Conservation (phyloP, 176 grass and related monocot genomes). For the Secale cereale region DNA sequence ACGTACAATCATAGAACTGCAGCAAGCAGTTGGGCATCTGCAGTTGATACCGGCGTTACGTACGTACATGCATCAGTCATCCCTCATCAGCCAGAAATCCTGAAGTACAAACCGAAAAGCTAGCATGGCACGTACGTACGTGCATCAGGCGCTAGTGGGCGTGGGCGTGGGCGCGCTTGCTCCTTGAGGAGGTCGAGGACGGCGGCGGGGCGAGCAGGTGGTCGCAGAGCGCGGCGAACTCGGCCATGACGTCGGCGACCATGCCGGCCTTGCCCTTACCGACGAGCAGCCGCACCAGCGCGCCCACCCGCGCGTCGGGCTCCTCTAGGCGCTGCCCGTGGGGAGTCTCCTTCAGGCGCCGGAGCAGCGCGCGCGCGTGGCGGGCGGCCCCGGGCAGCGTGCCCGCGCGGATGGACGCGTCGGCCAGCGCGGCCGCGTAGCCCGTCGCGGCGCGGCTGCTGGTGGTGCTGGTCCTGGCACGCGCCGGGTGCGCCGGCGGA, state of each 20-base stretch:
- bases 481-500: neutral
- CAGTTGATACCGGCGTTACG: too few relatives aligned
- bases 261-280: slow-evolving; percentile 35
- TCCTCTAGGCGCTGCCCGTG: neutral
- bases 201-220: neutral
- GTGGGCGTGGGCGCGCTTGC: neutral
- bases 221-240: slow-evolving; percentile 46
- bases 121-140: neutral
- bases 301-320: slow-evolving; percentile 27
- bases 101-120: neutral
- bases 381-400: slow-evolving; percentile 16
- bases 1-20: neutral
- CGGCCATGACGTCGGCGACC: slow-evolving; percentile 29
- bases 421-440: slow-evolving; percentile 42
- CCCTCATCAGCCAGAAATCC: neutral
- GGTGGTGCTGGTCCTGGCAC: neutral
- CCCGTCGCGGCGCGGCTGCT: slow-evolving; percentile 36
- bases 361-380: slow-evolving; percentile 30
- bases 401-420: slow-evolving; percentile 26
- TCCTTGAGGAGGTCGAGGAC: neutral
- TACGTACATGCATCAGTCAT: too few relatives aligned
- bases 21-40: too few relatives aligned
- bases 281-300: slow-evolving; percentile 42
- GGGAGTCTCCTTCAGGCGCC: neutral
- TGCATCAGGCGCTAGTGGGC: neutral